phyloP scores from a whole-genome alignment of 2,329 filamentous ascomycete genomes.

The Aspergillus ibericus region DNA sequence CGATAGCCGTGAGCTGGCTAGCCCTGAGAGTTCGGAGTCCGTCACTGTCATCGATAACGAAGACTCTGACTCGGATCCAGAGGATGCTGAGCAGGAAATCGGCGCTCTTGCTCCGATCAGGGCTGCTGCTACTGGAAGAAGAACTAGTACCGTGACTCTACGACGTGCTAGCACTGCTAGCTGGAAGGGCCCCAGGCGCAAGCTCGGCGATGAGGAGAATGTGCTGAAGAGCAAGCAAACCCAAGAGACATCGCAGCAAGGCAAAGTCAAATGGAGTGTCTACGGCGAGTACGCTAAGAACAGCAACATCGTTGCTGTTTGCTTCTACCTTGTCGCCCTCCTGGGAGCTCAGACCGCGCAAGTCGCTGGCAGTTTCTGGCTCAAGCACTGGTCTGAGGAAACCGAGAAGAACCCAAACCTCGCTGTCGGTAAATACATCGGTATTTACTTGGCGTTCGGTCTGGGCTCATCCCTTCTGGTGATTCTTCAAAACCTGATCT shows the following conservation, averaged over 20 bases:
- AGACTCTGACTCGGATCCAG: constrained; percentile 55
- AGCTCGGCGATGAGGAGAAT: constrained; percentile 76
- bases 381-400: constrained; percentile 85
- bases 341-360: constrained; percentile 77
- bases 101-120: constrained; percentile 77
- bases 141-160: constrained; percentile 72
- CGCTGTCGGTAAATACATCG: constrained; percentile 83
- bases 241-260: constrained; percentile 88
- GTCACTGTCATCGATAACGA: constrained; percentile 53
- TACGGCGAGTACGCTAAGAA: constrained; percentile 94
- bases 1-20: constrained; percentile 59
- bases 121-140: constrained; percentile 59
- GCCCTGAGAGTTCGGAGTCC: constrained; percentile 67
- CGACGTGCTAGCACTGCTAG: constrained; percentile 89
- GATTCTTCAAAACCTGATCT: constrained; percentile 85
- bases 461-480: constrained; percentile 82
- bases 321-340: constrained; percentile 74
- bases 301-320: constrained; percentile 83
- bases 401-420: constrained; percentile 71
- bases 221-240: constrained; percentile 74
- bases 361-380: constrained; percentile 85
- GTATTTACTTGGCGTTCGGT: constrained; percentile 93
- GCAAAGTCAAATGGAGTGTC: constrained; percentile 96
- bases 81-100: constrained; percentile 67
- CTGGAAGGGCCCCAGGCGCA: constrained; percentile 82